Conservation (phyloP, 1,139 yeast genomes). For the Debaryomyces robertsiae region DNA sequence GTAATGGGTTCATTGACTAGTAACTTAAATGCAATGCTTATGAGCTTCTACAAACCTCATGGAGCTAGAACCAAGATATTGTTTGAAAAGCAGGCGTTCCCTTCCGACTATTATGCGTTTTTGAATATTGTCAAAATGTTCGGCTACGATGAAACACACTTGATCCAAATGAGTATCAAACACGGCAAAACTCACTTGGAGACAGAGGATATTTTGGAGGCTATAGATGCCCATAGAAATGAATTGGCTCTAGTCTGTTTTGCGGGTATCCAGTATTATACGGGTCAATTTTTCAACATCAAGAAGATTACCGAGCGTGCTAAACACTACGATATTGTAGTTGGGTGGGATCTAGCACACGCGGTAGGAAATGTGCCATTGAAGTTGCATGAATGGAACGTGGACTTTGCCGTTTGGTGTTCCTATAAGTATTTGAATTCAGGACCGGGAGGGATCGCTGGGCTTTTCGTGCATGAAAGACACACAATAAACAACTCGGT, state of each 20-base stretch:
- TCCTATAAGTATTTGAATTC: conserved; percentile 87
- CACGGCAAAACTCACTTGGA: conserved; percentile 56
- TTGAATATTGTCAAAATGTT: conserved; percentile 68
- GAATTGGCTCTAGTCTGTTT: conserved; percentile 74
- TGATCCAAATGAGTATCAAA: conserved; percentile 65
- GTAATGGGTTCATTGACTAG: conserved; percentile 85
- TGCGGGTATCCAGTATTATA: conserved; percentile 89
- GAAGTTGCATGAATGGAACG: conserved; percentile 79
- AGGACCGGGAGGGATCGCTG: conserved; percentile 93
- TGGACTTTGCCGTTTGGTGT: conserved; percentile 95
- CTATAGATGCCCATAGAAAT: conserved; percentile 60
- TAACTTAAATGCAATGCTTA: conserved; percentile 73
- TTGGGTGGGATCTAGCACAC: conserved; percentile 97
- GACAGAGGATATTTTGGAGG: conserved; percentile 61
- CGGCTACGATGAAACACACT: conserved; percentile 59
- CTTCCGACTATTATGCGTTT: conserved; percentile 89
- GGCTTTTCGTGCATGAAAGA: conserved; percentile 69
- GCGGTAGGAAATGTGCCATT: conserved; percentile 87
- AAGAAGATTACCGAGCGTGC: conserved; percentile 63
- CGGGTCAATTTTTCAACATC: conserved; percentile 86
- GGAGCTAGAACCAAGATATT: conserved; percentile 66
- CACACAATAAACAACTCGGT: conserved; percentile 39
- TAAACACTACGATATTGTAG: conserved; percentile 49
- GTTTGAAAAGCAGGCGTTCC: conserved; percentile 86
- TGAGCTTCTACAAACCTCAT: conserved; percentile 73